These are phyloP conservation scores for Penicillium vulpinum DNA, from an alignment of 2,329 filamentous ascomycete species.

Conservation along the genomic window DNA sequence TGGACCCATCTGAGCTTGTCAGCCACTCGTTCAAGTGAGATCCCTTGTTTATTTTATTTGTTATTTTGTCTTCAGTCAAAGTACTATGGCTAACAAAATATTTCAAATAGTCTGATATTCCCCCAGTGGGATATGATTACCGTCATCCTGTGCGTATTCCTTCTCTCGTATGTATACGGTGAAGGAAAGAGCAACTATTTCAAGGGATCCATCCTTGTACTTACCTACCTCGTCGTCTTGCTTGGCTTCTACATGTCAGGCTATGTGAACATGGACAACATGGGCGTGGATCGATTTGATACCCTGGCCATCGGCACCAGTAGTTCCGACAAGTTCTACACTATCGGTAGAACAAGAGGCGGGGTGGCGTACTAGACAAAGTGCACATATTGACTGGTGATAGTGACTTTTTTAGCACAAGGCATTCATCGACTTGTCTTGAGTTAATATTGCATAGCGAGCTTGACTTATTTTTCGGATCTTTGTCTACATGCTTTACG, in stretches of 20 bases:
- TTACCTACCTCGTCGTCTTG: conserved; percentile 90
- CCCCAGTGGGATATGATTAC: conserved; percentile 99
- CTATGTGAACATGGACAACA: conserved; percentile 55
- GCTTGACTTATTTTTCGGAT: not conserved
- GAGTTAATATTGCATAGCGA: conserved; percentile 9
- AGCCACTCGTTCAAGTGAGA: conserved; percentile 55
- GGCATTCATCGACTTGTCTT: not conserved
- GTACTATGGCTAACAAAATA: conserved; percentile 18
- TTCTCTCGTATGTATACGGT: conserved; percentile 95
- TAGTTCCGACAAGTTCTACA: conserved; percentile 41
- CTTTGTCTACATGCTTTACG: not conserved
- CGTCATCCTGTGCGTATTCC: conserved; percentile 90
- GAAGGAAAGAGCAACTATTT: conserved; percentile 99
- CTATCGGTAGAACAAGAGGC: conserved; percentile 40
- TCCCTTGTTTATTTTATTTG: not conserved
- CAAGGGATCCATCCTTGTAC: conserved; percentile 91
- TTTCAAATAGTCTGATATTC: conserved; percentile 70
- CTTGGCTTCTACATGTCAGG: conserved; percentile 87
- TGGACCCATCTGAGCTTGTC: conserved; percentile 56
- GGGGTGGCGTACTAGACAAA: conserved; percentile 38
- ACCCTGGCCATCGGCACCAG: conserved; percentile 43
- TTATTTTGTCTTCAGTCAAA: not conserved
- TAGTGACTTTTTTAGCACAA: not conserved
- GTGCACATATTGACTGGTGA: not conserved
- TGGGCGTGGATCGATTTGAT: conserved; percentile 51